These are phyloP conservation scores for Apodospora peruviana DNA, from an alignment of 495 filamentous ascomycete species.

Conservation along the genomic window DNA sequence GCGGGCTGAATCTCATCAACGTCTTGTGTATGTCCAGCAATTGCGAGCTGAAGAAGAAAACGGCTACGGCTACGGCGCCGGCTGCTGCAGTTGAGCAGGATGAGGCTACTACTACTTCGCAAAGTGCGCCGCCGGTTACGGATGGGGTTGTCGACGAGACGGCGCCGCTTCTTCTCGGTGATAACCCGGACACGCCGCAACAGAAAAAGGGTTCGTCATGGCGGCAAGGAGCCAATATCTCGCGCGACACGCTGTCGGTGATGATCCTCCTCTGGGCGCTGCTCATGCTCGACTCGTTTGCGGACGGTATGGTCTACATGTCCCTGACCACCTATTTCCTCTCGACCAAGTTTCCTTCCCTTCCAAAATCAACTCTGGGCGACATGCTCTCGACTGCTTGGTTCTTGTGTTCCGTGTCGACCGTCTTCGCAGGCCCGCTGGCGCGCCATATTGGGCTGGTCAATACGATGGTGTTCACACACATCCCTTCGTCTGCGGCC, in stretches of 20 bases:
- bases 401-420: slow-evolving; percentile 41
- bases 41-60: slow-evolving; percentile 28
- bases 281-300: slow-evolving; percentile 72
- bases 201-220: slow-evolving; percentile 20
- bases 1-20: slow-evolving; percentile 26
- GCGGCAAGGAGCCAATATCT: slow-evolving; percentile 32
- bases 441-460: slow-evolving; percentile 73
- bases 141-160: slow-evolving; percentile 5
- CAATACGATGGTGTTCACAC: slow-evolving; percentile 48
- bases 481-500: slow-evolving; percentile 38
- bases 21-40: slow-evolving; percentile 25
- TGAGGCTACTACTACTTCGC: not conserved
- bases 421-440: slow-evolving; percentile 68
- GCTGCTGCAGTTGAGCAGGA: not conserved
- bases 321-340: slow-evolving; percentile 76
- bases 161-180: slow-evolving; percentile 7
- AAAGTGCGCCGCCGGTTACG: not conserved
- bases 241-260: slow-evolving; percentile 49
- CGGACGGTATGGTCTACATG: slow-evolving; percentile 69
- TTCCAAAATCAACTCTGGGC: slow-evolving; percentile 55
- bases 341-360: slow-evolving; percentile 60
- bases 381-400: slow-evolving; percentile 31
- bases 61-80: not conserved
- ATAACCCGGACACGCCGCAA: not conserved
- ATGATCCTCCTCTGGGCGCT: slow-evolving; percentile 69